phyloP scores from a whole-genome alignment of 2,329 filamentous ascomycete species.

The Pseudocercospora fuligena region DNA sequence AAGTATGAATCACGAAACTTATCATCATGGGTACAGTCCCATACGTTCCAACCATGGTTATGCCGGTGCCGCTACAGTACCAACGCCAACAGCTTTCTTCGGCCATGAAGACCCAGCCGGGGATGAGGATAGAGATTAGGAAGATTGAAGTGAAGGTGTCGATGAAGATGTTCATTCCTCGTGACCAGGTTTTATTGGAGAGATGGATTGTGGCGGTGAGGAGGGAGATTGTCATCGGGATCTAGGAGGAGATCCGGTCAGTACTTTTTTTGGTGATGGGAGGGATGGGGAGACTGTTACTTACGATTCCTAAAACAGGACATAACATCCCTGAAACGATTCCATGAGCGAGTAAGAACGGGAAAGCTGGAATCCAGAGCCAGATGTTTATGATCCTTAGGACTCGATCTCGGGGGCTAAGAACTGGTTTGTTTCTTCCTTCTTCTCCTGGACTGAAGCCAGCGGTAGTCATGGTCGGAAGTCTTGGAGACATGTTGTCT shows the following conservation, averaged over 20 bases:
- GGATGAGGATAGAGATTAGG: conserved; percentile 1
- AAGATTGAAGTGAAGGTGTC: background rate
- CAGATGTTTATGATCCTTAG: background rate
- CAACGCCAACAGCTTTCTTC: background rate
- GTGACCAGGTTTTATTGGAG: background rate
- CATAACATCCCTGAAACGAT: background rate
- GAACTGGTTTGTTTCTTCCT: background rate
- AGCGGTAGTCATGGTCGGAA: background rate
- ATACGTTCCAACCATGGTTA: background rate
- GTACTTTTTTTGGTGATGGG: too few species aligned
- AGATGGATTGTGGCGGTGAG: background rate
- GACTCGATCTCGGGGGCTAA: conserved; percentile 2
- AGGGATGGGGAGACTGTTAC: too few species aligned
- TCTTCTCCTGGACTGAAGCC: too few species aligned
- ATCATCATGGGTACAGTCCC: conserved; percentile 6
- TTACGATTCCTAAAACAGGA: background rate
- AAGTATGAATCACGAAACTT: background rate
- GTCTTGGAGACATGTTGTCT: background rate
- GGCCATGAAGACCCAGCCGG: background rate
- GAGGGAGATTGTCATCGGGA: background rate
- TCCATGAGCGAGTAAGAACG: background rate
- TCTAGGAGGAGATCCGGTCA: too few species aligned
- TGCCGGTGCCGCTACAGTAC: background rate
- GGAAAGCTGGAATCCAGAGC: background rate
- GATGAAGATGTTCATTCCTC: background rate